Percentiles rank a stretch among this genome's conserved stretches.
Conservation (phyloP, 768 basidiomycete genomes). For the Trametes coccinea region DNA sequence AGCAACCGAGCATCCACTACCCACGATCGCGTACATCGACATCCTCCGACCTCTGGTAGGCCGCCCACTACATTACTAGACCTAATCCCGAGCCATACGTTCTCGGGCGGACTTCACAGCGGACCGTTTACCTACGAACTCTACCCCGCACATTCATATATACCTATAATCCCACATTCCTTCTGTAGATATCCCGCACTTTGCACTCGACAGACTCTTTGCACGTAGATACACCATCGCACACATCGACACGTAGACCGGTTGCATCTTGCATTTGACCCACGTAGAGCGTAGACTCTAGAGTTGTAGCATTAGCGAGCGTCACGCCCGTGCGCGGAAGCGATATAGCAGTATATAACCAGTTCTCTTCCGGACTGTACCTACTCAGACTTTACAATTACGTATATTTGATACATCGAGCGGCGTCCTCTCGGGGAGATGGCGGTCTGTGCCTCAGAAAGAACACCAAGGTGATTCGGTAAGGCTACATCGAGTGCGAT, state of each 20-base stretch:
- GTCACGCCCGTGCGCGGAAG: no score
- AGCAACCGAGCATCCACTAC: neutral
- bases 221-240: neutral
- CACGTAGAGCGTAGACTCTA: slow-evolving; percentile 13
- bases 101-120: slow-evolving; percentile 7
- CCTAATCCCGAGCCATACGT: neutral
- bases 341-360: neutral
- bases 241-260: neutral
- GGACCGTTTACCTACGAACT: neutral
- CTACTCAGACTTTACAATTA: neutral
- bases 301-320: slow-evolving; percentile 12
- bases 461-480: neutral
- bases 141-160: neutral
- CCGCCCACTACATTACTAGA: slow-evolving; percentile 14
- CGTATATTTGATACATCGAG: neutral
- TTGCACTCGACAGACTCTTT: neutral
- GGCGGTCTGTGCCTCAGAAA: neutral
- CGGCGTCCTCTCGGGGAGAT: neutral
- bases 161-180: neutral
- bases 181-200: slow-evolving; percentile 2
- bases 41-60: slow-evolving; percentile 10
- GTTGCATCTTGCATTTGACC: neutral
- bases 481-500: neutral
- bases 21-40: neutral
- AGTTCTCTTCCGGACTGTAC: slow-evolving; percentile 1